Evolutionary conservation across 2,329 filamentous ascomycete species (phyloP), one percentile per base, ranked within the genome.

Genomic region (Penicillium sp.): DNA sequence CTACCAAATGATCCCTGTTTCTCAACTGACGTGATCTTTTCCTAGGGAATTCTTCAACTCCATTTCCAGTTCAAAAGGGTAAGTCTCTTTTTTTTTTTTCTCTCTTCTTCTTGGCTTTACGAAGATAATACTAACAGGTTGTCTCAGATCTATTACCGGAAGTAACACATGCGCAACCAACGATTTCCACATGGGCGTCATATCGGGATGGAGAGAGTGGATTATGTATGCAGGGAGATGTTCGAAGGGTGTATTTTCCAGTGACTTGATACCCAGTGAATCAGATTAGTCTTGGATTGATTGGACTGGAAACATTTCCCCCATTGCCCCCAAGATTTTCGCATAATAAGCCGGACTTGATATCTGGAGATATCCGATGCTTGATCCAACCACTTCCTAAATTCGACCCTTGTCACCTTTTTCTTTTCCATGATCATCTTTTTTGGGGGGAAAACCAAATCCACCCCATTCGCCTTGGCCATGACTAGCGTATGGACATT

Each of bases 21-120:
- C 51, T n/a, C 47, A 26, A 49, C 59, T 63, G 50, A 62, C 48
- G 26, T 53, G 24, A 38, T 45, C 42, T 1, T 43, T 32, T 53
- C 48, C n/a, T 26, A 95, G 90, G 93, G 93, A 51, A 96, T 97
- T 66, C 79, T 99, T 56, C 92, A 97, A 77, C 83, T 99, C 56
- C 93, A 97, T 73, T 99, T 99, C 74, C 92, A 97, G 74, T 97
- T 97, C 81, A 99, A 97, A 76, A 96, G 96, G 85, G 92, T 95
- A 75, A 66, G 76, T 64, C 13, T 4, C 14, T 29, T 39, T 35
- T 39, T 10, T n/a, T n/a, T n/a, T n/a, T n/a, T n/a, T n/a, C n/a
- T n/a, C n/a, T n/a, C n/a, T n/a, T n/a, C n/a, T n/a, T 8, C 24
- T 16, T 34, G 7, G 2, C 13, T 43, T 35, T 18, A 20, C 29